Evolutionary conservation across 2,329 filamentous ascomycete genomes (phyloP).

Genomic region (Huntiella decipiens): DNA sequence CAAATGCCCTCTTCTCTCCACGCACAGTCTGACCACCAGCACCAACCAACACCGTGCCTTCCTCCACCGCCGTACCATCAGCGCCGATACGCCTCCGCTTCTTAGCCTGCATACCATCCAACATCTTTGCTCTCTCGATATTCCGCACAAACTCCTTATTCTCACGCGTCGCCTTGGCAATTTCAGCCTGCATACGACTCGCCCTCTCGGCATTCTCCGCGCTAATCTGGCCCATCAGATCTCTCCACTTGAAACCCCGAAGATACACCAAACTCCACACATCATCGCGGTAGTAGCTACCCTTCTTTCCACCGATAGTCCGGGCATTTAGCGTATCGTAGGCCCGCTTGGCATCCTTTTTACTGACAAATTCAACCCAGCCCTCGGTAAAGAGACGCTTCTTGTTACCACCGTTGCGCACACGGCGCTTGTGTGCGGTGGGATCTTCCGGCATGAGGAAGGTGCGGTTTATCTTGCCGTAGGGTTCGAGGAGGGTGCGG

Average conservation of each 20-base stretch:
- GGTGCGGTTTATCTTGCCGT: constrained; percentile 57
- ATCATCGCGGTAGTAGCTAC: constrained; percentile 67
- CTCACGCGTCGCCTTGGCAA: constrained; percentile 55
- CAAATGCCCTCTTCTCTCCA: constrained; percentile 31
- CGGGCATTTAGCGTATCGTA: constrained; percentile 59
- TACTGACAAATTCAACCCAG: constrained; percentile 67
- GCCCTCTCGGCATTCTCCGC: constrained; percentile 64
- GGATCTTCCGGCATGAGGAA: constrained; percentile 65
- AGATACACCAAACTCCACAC: constrained; percentile 73
- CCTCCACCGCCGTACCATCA: constrained; percentile 15
- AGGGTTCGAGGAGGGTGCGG: constrained; percentile 53
- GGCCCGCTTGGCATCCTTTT: constrained; percentile 57
- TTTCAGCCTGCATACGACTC: constrained; percentile 59
- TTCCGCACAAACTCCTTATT: constrained; percentile 68
- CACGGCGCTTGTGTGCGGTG: constrained; percentile 42
- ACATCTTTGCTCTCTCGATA: constrained; percentile 61
- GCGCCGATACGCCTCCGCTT: constrained; percentile 25
- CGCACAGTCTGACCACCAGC: constrained; percentile 13
- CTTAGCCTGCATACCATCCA: constrained; percentile 51
- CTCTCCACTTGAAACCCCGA: constrained; percentile 66
- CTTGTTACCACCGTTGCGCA: constrained; percentile 62
- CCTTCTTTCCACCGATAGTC: constrained; percentile 68
- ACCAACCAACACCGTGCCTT: constrained; percentile 13
- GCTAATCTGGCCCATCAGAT: constrained; percentile 58
- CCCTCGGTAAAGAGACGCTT: constrained; percentile 67